Conservation (phyloP, 2,329 filamentous ascomycete species). For the Fusarium pseudograminearum region DNA sequence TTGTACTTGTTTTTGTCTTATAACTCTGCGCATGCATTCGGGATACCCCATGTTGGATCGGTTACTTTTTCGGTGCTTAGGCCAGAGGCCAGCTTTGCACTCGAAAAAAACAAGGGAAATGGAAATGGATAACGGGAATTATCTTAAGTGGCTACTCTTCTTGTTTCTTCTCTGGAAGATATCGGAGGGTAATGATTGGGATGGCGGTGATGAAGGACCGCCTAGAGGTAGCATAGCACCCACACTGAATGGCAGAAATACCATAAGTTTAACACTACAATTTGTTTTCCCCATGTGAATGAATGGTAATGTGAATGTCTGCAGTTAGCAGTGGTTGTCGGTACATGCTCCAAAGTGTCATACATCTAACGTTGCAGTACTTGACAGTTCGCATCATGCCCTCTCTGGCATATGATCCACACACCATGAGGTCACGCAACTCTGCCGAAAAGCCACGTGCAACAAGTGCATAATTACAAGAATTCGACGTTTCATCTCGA, state of each 20-base stretch:
- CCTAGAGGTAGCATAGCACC: conserved; percentile 46
- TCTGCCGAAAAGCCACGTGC: conserved; percentile 33
- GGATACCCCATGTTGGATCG: conserved; percentile 44
- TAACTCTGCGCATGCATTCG: conserved; percentile 32
- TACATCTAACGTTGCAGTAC: conserved; percentile 16
- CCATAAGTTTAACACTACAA: conserved; percentile 47
- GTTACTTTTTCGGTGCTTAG: conserved; percentile 10
- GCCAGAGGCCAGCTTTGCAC: conserved; percentile 1
- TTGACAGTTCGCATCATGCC: conserved; percentile 33
- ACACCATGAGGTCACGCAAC: conserved; percentile 42
- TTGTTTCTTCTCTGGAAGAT: conserved; percentile 4
- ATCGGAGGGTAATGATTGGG: conserved; percentile 4
- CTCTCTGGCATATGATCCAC: conserved; percentile 43
- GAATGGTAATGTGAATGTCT: conserved; percentile 3
- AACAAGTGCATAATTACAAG: background rate
- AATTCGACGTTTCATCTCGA: conserved; percentile 19
- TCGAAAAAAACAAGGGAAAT: background rate
- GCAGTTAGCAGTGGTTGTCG: background rate
- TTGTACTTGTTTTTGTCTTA: conserved; percentile 15
- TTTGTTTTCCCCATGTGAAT: background rate
- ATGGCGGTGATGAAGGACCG: conserved; percentile 16
- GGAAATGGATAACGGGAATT: background rate
- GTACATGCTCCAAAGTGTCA: background rate
- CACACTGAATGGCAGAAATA: conserved; percentile 56
- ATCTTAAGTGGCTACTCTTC: conserved; percentile 5